phyloP scores from a whole-genome alignment of 768 basidiomycete genomes.

The Hygrophorus pudorinus region DNA sequence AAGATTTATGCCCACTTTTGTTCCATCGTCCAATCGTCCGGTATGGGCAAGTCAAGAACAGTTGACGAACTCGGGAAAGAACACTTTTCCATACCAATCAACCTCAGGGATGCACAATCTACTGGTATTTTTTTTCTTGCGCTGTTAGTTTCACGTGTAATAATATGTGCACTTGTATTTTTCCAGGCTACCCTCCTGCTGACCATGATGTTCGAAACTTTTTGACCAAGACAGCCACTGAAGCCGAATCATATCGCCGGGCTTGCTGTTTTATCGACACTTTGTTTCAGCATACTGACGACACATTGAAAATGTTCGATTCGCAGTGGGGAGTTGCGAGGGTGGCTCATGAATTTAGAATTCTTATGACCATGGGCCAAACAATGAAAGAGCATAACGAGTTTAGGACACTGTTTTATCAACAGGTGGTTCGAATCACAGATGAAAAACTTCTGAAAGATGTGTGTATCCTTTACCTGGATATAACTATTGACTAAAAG shows the following conservation, averaged over 20 bases:
- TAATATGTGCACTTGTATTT: neutral
- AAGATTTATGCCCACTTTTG: neutral
- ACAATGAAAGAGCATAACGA: no score
- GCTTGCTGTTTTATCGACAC: neutral
- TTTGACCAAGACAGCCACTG: neutral
- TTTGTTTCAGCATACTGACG: neutral
- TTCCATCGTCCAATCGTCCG: conserved; percentile 6
- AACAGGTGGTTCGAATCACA: no score
- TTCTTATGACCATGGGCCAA: no score
- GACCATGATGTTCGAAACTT: conserved; percentile 1
- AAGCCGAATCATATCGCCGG: neutral
- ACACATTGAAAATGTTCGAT: neutral
- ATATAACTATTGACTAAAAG: no score
- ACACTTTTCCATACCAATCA: conserved; percentile 2
- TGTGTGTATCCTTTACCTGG: no score
- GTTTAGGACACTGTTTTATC: no score
- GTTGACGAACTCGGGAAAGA: conserved; percentile 4
- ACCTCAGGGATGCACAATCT: neutral
- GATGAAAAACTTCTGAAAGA: no score
- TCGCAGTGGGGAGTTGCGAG: neutral
- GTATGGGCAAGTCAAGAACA: conserved; percentile 6
- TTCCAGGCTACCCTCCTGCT: conserved; percentile 3
- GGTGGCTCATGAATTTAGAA: neutral
- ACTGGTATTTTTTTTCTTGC: neutral
- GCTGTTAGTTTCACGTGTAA: neutral